Evolutionary conservation across 192 early-diverging fungal species (phyloP), one percentile per base, ranked within the genome.

Genomic region (Linnemannia elongata): DNA sequence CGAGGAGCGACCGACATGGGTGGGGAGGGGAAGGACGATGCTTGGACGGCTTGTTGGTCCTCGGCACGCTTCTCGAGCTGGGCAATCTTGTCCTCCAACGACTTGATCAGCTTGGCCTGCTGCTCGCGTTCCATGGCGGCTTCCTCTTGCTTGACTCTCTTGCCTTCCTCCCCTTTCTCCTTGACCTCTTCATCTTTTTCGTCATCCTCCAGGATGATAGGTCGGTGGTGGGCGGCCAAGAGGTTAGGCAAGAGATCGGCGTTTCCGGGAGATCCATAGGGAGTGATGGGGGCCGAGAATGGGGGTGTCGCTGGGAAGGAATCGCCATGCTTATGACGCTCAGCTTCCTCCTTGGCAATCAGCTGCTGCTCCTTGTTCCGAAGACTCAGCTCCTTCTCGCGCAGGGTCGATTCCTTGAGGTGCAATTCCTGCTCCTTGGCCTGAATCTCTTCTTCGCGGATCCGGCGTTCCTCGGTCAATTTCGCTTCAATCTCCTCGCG

Each of bases 81-180:
- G 1, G 72, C 79, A 75, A 87, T 81, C 79, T 87, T 87, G 22
- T 81, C 79, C 54, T 87, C 85, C 47, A 87, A 63, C 5, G 85
- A 69, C 73, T 78, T 87, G 76, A 87, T 87, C 22, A 81, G 63
- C 41, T 77, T 81, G 72, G 74, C 74, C 30, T 87, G 85, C 41
- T 87, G 79, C 57, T 78, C 72, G 5, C 76, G 71, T 76, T 83
- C 76, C 41, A 38, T 71, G 1, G 70, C 57, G 2, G 79, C 68
- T 13, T 77, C 54, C 49, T 52, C 49, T 18, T 52, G n/a, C 55
- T 60, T 60, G 24, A n/a, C 55, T 18, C 20, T 12, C 39, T 45
- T 35, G 52, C 70, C 63, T 57, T 81, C 52, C 9, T 24, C 52
- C 4, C 24, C 39, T 2, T 24, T 69, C 9, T 15, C 20, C 24